Percentiles rank a stretch among this genome's conserved stretches.
These are phyloP conservation scores for Leccinum subrobustum DNA, from an alignment of 1,284 basidiomycete genomes.

Conservation along the genomic window DNA sequence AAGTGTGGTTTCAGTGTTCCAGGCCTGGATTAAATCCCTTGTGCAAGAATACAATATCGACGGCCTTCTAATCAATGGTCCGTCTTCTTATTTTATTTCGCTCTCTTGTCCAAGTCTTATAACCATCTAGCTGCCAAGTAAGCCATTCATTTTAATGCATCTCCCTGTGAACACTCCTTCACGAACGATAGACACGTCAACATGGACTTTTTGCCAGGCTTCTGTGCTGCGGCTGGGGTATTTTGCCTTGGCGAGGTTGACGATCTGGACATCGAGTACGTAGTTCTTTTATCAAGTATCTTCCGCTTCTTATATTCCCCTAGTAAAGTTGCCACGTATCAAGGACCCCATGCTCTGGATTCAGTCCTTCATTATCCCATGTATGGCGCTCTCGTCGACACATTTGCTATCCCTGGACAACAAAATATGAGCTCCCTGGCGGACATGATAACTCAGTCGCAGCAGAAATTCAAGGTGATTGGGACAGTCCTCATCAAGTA, in stretches of 20 bases:
- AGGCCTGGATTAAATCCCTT: slow-evolving; percentile 57
- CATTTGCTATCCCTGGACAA: slow-evolving; percentile 58
- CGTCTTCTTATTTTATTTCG: slow-evolving; percentile 5
- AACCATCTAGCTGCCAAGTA: slow-evolving; percentile 55
- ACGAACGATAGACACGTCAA: slow-evolving; percentile 53
- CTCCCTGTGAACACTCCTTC: neutral
- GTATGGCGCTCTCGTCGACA: slow-evolving; percentile 61
- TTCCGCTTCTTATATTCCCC: slow-evolving; percentile 11
- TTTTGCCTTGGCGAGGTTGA: slow-evolving; percentile 86
- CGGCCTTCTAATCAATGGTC: slow-evolving; percentile 74
- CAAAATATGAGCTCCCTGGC: slow-evolving; percentile 62
- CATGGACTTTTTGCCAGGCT: slow-evolving; percentile 65
- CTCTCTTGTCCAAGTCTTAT: neutral
- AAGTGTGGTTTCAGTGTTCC: slow-evolving; percentile 51
- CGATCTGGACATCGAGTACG: slow-evolving; percentile 53
- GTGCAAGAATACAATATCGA: slow-evolving; percentile 60
- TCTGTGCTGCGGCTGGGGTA: slow-evolving; percentile 70
- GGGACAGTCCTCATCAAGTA: slow-evolving; percentile 39
- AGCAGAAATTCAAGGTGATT: slow-evolving; percentile 54
- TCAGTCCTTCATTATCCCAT: slow-evolving; percentile 73
- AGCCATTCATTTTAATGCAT: slow-evolving; percentile 11
- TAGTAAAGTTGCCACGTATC: slow-evolving; percentile 36
- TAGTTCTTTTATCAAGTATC: neutral
- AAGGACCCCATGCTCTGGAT: slow-evolving; percentile 55
- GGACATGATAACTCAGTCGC: slow-evolving; percentile 50